Percentiles rank a stretch among this genome's conserved stretches.
Conservation (phyloP, 768 basidiomycete species). For the Termitomyces sp. region DNA sequence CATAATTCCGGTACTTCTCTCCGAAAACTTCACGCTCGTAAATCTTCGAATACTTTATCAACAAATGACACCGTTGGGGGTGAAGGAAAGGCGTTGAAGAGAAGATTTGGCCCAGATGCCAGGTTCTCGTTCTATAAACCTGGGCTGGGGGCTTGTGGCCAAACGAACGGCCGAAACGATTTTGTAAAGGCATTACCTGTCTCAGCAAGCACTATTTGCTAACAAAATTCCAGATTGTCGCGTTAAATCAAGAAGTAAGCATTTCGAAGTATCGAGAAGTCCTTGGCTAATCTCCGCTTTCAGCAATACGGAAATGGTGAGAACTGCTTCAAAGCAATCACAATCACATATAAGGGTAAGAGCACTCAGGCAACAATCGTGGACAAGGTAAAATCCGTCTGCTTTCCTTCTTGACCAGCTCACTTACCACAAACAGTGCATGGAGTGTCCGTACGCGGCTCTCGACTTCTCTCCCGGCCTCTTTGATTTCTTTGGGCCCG, state of each 20-base stretch:
- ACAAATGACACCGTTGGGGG: slow-evolving; percentile 1
- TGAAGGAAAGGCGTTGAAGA: slow-evolving; percentile 16
- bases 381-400: slow-evolving; percentile 39
- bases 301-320: slow-evolving; percentile 18
- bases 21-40: slow-evolving; percentile 10
- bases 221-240: slow-evolving; percentile 39
- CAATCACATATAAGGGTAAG: slow-evolving; percentile 47
- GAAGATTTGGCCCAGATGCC: slow-evolving; percentile 21
- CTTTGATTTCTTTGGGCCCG: slow-evolving; percentile 42
- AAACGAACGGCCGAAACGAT: slow-evolving; percentile 29
- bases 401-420: background rate
- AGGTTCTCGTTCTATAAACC: slow-evolving; percentile 27
- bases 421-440: slow-evolving; percentile 31
- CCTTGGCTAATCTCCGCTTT: background rate
- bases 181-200: slow-evolving; percentile 28
- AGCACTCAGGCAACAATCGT: slow-evolving; percentile 34
- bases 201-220: background rate
- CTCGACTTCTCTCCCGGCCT: slow-evolving; percentile 49
- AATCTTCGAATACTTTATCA: background rate
- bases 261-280: background rate
- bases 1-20: slow-evolving; percentile 6
- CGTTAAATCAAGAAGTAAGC: slow-evolving; percentile 14
- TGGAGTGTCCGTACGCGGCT: slow-evolving; percentile 43
- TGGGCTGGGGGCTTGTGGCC: slow-evolving; percentile 46
- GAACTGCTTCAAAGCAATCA: slow-evolving; percentile 49